Conservation (phyloP, 2,329 filamentous ascomycete species). For the Aureobasidium sp. region DNA sequence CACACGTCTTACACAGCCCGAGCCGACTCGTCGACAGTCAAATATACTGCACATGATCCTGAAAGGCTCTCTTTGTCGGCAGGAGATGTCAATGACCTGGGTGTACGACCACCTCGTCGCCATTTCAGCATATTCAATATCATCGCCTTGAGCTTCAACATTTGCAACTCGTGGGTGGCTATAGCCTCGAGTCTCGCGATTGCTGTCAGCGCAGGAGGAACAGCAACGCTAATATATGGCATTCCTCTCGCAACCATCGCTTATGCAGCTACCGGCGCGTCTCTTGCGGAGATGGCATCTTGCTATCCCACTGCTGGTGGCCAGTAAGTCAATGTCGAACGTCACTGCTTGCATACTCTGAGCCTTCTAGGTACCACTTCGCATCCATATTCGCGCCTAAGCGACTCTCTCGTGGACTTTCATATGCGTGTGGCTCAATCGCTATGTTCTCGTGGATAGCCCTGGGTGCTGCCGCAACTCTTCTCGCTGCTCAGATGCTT, state of each 20-base stretch:
- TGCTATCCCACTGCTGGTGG: conserved; percentile 23
- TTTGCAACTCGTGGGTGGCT: conserved; percentile 69
- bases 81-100: not conserved
- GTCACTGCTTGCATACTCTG: not conserved
- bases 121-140: conserved; percentile 67
- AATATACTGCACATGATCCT: not conserved
- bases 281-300: conserved; percentile 25
- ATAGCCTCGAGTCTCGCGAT: conserved; percentile 67
- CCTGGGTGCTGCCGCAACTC: conserved; percentile 27
- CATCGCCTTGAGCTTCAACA: conserved; percentile 56
- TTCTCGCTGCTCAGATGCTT: conserved; percentile 25
- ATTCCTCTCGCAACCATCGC: conserved; percentile 20
- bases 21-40: not conserved
- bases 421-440: conserved; percentile 10
- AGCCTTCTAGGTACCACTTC: conserved; percentile 6
- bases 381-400: conserved; percentile 15
- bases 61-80: not conserved
- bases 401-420: not conserved
- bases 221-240: conserved; percentile 27
- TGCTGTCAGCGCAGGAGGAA: conserved; percentile 53
- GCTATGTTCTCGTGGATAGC: conserved; percentile 23
- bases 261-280: conserved; percentile 27
- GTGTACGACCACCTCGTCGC: conserved; percentile 53
- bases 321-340: not conserved
- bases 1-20: not conserved